Percentiles rank a stretch among this genome's conserved stretches.
phyloP scores from a whole-genome alignment of 2,329 filamentous ascomycete genomes.

The Xylariaceae sp. region DNA sequence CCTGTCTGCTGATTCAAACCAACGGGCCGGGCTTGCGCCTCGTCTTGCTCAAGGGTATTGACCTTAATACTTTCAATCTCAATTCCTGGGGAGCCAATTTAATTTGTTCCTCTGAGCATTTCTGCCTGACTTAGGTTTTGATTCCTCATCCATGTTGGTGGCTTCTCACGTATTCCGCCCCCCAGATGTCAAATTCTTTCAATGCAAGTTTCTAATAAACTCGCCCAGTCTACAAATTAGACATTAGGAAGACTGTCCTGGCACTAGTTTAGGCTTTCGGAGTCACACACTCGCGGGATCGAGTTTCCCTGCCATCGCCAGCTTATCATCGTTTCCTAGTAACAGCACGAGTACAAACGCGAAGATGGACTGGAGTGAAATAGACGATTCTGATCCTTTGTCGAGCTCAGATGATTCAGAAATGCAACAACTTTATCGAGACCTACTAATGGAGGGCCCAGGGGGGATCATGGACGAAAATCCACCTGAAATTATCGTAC shows the following conservation, averaged over 20 bases:
- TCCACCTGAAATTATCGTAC: conserved; percentile 13
- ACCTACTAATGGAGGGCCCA: background rate
- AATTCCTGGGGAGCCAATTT: too few species aligned
- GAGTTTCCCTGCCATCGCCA: background rate
- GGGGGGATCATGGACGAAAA: conserved; percentile 2
- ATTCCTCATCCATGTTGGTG: background rate
- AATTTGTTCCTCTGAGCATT: too few species aligned
- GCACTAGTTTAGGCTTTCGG: background rate
- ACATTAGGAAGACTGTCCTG: background rate
- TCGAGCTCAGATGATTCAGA: background rate
- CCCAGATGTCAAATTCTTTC: background rate
- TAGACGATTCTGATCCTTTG: background rate
- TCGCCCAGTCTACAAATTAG: conserved; percentile 1
- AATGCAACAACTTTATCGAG: background rate
- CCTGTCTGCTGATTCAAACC: too few species aligned
- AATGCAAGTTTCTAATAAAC: background rate
- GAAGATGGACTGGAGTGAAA: conserved; percentile 4
- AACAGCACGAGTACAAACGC: background rate
- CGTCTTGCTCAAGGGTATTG: too few species aligned
- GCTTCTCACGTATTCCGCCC: background rate
- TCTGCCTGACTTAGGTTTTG: too few species aligned
- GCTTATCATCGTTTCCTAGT: background rate
- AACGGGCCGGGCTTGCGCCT: too few species aligned
- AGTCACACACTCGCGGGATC: background rate
- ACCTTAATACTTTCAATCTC: too few species aligned